These are phyloP conservation scores for Austroboletus niveus DNA, from an alignment of 1,284 basidiomycete species.

Conservation along the genomic window DNA sequence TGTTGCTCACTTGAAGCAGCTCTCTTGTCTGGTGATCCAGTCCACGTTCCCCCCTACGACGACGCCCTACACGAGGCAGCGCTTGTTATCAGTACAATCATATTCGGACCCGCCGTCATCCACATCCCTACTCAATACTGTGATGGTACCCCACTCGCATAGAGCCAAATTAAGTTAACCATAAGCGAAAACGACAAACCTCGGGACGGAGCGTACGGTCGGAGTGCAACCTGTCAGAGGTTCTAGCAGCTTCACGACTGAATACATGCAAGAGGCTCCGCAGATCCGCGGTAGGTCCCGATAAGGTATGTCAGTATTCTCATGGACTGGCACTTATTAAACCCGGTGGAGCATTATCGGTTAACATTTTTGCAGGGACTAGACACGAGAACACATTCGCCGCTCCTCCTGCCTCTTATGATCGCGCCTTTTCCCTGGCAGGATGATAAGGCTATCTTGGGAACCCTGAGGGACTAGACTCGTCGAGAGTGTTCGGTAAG, in stretches of 20 bases:
- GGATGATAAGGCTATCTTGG: conserved; percentile 32
- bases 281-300: conserved; percentile 31
- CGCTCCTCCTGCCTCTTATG: conserved; percentile 30
- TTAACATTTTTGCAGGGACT: conserved; percentile 23
- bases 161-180: conserved; percentile 1
- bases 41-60: conserved; percentile 1
- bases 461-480: conserved; percentile 30
- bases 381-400: conserved; percentile 22
- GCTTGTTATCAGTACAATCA: conserved; percentile 7
- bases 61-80: conserved; percentile 5
- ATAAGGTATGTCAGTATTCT: conserved; percentile 25
- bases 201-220: conserved; percentile 16
- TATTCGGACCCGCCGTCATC: conserved; percentile 15
- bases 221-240: not conserved
- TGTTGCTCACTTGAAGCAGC: not conserved
- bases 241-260: conserved; percentile 3
- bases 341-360: conserved; percentile 19
- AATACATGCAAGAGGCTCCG: conserved; percentile 6
- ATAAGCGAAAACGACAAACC: conserved; percentile 7
- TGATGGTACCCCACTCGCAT: not conserved
- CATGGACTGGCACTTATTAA: conserved; percentile 22
- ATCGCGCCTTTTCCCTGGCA: conserved; percentile 13
- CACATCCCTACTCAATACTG: conserved; percentile 5
- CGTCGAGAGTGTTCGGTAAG: conserved; percentile 16
- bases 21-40: not conserved